phyloP scores from a whole-genome alignment of 1,284 basidiomycete species.

The Flammula alnicola region DNA sequence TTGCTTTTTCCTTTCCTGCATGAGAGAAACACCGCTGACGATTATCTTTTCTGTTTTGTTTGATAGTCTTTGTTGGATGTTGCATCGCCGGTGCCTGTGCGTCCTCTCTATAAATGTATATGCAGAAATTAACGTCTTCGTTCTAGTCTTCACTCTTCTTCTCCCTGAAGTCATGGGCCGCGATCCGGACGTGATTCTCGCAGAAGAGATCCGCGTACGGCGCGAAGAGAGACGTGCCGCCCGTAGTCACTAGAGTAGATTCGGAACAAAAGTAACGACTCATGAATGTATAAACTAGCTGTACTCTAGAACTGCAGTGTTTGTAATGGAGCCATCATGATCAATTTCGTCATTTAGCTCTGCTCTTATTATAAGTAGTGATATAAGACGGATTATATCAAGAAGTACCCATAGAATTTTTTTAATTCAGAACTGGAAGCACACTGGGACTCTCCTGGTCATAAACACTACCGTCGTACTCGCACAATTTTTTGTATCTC shows the following conservation, averaged over 20 bases:
- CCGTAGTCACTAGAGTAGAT: no score
- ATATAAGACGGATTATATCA: no score
- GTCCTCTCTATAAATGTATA: slow-evolving; percentile 17
- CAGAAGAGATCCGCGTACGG: slow-evolving; percentile 51
- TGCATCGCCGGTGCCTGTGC: slow-evolving; percentile 57
- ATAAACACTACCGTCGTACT: no score
- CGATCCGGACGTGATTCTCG: slow-evolving; percentile 70
- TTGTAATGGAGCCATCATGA: no score
- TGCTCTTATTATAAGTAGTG: no score
- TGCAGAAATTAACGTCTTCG: neutral
- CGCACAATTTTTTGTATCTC: no score
- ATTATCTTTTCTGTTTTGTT: slow-evolving; percentile 43
- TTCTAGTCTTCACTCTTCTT: slow-evolving; percentile 63
- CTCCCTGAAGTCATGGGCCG: slow-evolving; percentile 80
- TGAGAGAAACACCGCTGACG: slow-evolving; percentile 27
- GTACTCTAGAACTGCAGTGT: no score
- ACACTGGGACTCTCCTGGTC: no score
- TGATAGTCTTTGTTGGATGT: slow-evolving; percentile 66
- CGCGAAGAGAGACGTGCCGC: slow-evolving; percentile 24
- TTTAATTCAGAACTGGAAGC: no score
- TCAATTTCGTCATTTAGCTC: no score
- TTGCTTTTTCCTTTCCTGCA: slow-evolving; percentile 37
- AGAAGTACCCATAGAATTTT: no score
- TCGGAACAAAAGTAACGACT: neutral
- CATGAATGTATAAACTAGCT: no score